Conservation (phyloP, 495 filamentous ascomycete species). For the Podospora conica region DNA sequence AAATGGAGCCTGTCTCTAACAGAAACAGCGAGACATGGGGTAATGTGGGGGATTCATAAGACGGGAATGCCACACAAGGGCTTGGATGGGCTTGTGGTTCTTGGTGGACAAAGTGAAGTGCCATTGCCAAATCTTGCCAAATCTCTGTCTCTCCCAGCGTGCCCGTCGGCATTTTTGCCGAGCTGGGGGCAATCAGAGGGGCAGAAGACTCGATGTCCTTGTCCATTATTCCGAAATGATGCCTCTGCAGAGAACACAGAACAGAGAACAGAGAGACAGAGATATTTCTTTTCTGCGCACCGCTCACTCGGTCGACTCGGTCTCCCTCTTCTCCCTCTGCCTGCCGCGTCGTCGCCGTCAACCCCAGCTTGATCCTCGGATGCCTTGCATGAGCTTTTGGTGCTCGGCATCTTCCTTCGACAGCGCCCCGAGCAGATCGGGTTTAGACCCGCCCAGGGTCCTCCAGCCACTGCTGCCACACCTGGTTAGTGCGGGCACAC, state of each 20-base stretch:
- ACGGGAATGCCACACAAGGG: slow-evolving; percentile 4
- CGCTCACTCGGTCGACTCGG: not conserved
- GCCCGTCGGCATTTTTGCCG: no score
- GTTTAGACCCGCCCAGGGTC: slow-evolving; percentile 15
- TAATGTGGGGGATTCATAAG: slow-evolving; percentile 11
- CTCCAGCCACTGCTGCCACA: slow-evolving; percentile 9
- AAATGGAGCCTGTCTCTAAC: slow-evolving; percentile 8
- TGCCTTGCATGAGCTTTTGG: slow-evolving; percentile 12
- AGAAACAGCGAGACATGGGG: slow-evolving; percentile 5
- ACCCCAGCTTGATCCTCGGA: not conserved
- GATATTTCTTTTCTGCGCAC: not conserved
- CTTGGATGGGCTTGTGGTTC: not conserved
- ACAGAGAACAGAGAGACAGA: not conserved
- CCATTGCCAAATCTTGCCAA: slow-evolving; percentile 5
- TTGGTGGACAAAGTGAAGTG: not conserved
- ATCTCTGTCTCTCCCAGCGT: slow-evolving; percentile 3
- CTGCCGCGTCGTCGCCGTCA: slow-evolving; percentile 3
- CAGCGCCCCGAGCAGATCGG: slow-evolving; percentile 10
- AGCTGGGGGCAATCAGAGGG: not conserved
- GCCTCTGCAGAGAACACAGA: no score
- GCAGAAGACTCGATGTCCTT: no score
- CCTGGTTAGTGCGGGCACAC: slow-evolving; percentile 13
- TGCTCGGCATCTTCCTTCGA: slow-evolving; percentile 16
- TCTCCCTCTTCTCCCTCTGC: slow-evolving; percentile 1
- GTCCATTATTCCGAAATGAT: not conserved